phyloP scores from a whole-genome alignment of 805 yeast species.

The Metschnikowia proteae region DNA sequence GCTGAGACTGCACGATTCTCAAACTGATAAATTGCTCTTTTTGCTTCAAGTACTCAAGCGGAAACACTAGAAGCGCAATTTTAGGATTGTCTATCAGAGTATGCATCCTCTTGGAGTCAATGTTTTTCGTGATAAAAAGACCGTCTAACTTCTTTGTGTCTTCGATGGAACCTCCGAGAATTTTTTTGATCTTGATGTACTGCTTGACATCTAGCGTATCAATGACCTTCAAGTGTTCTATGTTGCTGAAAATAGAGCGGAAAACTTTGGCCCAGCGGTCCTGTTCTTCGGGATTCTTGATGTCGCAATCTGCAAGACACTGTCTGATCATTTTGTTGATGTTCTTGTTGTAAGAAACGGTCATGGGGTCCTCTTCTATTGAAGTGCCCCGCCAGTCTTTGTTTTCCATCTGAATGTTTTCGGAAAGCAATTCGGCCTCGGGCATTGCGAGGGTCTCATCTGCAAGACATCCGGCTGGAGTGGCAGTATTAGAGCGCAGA shows the following conservation, averaged over 20 bases:
- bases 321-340: constrained; percentile 54
- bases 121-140: constrained; percentile 73
- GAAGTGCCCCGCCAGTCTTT: neutral
- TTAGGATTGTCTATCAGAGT: constrained; percentile 59
- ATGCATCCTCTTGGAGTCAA: constrained; percentile 81
- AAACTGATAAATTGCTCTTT: constrained; percentile 79
- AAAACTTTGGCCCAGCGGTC: constrained; percentile 61
- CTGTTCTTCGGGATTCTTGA: constrained; percentile 31
- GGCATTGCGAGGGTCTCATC: neutral
- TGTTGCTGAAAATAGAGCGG: constrained; percentile 46
- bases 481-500: neutral
- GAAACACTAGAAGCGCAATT: constrained; percentile 81
- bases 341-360: constrained; percentile 34
- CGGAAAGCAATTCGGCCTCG: neutral
- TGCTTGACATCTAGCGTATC: constrained; percentile 84
- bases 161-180: constrained; percentile 66
- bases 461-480: neutral
- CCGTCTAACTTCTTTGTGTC: constrained; percentile 72
- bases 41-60: constrained; percentile 75
- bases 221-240: constrained; percentile 60
- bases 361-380: constrained; percentile 1
- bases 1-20: constrained; percentile 83
- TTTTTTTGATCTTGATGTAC: constrained; percentile 80
- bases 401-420: neutral
- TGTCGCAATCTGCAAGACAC: constrained; percentile 57